A percentile compares a stretch with the other conserved stretches of the same genome.
Evolutionary conservation across 495 filamentous ascomycete species (phyloP).

Genomic region (Niebla homalea): DNA sequence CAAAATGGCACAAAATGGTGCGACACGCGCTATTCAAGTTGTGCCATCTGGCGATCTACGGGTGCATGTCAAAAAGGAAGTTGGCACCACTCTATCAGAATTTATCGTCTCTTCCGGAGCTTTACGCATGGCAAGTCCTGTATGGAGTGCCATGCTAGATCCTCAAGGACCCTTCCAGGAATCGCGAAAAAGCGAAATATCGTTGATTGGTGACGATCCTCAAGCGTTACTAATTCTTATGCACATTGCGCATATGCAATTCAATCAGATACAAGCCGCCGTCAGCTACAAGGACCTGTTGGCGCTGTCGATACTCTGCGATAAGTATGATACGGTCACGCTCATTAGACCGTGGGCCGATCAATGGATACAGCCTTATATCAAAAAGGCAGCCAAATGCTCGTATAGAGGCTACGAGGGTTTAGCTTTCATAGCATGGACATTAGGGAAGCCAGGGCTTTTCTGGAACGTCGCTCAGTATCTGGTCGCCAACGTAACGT

Average conservation of each 20-base stretch:
- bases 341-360: not conserved
- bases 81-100: too few species aligned
- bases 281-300: not conserved
- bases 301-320: not conserved
- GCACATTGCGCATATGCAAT: constrained; percentile 1
- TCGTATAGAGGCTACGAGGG: not conserved
- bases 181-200: not conserved
- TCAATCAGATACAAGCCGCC: not conserved
- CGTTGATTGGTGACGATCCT: not conserved
- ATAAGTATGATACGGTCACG: constrained; percentile 2
- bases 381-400: not conserved
- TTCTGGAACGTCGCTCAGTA: too few species aligned
- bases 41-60: not conserved
- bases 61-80: not conserved
- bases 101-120: constrained; percentile 4
- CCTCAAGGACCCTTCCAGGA: not conserved
- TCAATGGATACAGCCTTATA: not conserved
- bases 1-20: not conserved
- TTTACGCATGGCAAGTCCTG: not conserved
- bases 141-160: constrained; percentile 1
- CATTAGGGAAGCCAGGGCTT: not conserved
- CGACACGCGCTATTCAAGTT: not conserved
- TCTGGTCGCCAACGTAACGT: too few species aligned
- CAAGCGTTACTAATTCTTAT: not conserved
- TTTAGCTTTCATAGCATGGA: constrained; percentile 2